Base-by-base conservation (phyloP, 1,139 yeast genomes). In the Lodderomyces metapsilosis region DNA sequence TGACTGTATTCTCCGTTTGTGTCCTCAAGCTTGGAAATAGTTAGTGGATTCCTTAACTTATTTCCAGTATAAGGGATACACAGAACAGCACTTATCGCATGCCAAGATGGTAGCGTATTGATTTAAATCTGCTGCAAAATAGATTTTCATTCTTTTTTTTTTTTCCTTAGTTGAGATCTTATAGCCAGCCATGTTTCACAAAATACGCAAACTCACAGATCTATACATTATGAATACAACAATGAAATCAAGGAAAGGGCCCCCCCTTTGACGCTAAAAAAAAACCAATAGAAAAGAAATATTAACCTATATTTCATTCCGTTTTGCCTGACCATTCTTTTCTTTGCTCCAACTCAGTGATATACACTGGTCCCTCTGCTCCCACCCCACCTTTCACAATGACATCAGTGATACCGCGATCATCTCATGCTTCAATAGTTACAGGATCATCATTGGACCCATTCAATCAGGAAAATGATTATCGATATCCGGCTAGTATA, bases 391-490 rank as follows among this genome's bases (percentile, higher is more conserved):
- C 11, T 21, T 37, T 15, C 18, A 36, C 10, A 15, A 37, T 37
- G 39, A 31, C 39, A n/a, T 17, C 27, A 5, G 28, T 22, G 23
- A 28, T 28, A 18, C 39, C 39, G 3, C 28, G 33, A 13, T 36
- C 38, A 8, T 27, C 38, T 4, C 38, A 36, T 12, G 38, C 38
- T n/a, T 37, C 39, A 15, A 37, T 28, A 4, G 24, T 37, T 12
- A 20, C 34, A 5, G 25, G 28, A 17, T 37, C 39, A 9, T 30
- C 34, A 4, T 16, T 28, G 6, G 39, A 37, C 24, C 38, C 34
- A 21, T 36, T 35, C 13, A 35, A 18, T 22, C 37, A 35, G 24
- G 30, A 25, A 3, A 21, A 22, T 22, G 11, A 22, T 7, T 11
- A 18, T 33, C 11, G 25, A 22, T 23, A 33, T 17, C 21, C 36